Evolutionary conservation across 2,329 filamentous ascomycete genomes (phyloP).

Genomic region (Penicillium sp.): DNA sequence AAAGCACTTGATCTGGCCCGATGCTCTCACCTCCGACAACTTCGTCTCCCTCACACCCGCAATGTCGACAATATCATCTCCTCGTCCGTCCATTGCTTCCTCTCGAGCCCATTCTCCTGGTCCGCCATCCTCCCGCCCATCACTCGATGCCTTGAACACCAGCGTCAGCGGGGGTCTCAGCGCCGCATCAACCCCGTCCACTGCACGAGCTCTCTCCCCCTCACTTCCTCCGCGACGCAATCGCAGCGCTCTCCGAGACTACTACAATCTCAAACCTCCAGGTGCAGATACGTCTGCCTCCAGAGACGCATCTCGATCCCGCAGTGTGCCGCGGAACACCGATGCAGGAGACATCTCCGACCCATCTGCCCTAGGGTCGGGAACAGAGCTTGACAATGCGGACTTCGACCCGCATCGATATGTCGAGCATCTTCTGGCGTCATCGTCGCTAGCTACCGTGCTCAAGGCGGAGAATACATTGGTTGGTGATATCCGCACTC

Average conservation of each 20-base stretch:
- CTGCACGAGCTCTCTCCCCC: conserved; percentile 44
- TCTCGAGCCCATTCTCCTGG: conserved; percentile 56
- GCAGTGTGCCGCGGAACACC: conserved; percentile 44
- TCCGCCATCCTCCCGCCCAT: conserved; percentile 72
- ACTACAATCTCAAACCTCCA: conserved; percentile 75
- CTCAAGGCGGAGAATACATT: conserved; percentile 47
- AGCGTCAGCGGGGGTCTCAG: conserved; percentile 51
- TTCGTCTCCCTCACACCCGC: conserved; percentile 10
- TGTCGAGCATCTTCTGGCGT: conserved; percentile 43
- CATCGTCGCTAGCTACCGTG: conserved; percentile 44
- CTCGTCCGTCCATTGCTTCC: conserved; percentile 57
- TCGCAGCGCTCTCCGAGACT: conserved; percentile 84
- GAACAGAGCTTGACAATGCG: conserved; percentile 67
- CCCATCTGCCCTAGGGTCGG: conserved; percentile 30
- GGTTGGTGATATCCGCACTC: conserved; percentile 72
- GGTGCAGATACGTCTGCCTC: conserved; percentile 32
- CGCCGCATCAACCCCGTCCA: conserved; percentile 34
- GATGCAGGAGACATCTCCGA: conserved; percentile 42
- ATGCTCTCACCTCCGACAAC: conserved; percentile 7
- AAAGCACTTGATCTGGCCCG: conserved; percentile 17
- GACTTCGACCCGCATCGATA: conserved; percentile 70
- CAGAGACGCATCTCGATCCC: conserved; percentile 35
- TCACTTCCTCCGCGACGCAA: conserved; percentile 57
- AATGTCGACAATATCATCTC: conserved; percentile 63
- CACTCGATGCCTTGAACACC: conserved; percentile 65